Evolutionary conservation across 805 yeast species (phyloP).

Genomic region (Candida xiaguanensis): DNA sequence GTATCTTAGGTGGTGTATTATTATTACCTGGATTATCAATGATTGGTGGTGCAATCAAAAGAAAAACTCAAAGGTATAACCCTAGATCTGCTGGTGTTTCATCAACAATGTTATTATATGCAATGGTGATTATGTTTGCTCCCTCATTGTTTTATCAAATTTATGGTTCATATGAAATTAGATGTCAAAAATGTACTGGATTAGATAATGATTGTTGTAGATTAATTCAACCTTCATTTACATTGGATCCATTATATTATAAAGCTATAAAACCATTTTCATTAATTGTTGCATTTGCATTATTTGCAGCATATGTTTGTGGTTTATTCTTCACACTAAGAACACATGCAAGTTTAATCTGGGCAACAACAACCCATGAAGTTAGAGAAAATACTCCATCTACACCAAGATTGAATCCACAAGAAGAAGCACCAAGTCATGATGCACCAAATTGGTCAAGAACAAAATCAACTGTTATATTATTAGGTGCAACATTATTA

Average conservation of each 20-base stretch:
- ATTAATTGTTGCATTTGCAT: constrained; percentile 69
- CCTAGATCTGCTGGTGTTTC: constrained; percentile 97
- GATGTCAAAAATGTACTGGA: constrained; percentile 56
- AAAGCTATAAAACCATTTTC: constrained; percentile 79
- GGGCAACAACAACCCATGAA: constrained; percentile 58
- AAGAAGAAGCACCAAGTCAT: constrained; percentile 55
- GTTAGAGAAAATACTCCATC: constrained; percentile 16
- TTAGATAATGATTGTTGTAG: constrained; percentile 50
- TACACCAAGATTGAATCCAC: constrained; percentile 8
- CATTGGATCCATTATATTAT: constrained; percentile 62
- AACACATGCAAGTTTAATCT: constrained; percentile 94
- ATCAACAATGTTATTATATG: constrained; percentile 90
- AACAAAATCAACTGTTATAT: constrained; percentile 73
- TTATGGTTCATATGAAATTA: constrained; percentile 79
- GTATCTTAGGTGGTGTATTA: constrained; percentile 87
- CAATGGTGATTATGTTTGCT: constrained; percentile 85
- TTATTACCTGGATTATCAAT: constrained; percentile 90
- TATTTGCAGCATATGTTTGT: constrained; percentile 79
- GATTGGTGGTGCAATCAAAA: constrained; percentile 93
- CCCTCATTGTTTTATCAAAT: constrained; percentile 89
- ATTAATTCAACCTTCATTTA: constrained; percentile 72
- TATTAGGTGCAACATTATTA: constrained; percentile 77
- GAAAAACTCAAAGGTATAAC: constrained; percentile 93
- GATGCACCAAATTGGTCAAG: constrained; percentile 98
- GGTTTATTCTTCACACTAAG: constrained; percentile 91